A percentile compares a stretch with the other conserved stretches of the same genome.
Evolutionary conservation across 2,329 filamentous ascomycete species (phyloP).

Genomic region (Microdochium trichocladiopsis): DNA sequence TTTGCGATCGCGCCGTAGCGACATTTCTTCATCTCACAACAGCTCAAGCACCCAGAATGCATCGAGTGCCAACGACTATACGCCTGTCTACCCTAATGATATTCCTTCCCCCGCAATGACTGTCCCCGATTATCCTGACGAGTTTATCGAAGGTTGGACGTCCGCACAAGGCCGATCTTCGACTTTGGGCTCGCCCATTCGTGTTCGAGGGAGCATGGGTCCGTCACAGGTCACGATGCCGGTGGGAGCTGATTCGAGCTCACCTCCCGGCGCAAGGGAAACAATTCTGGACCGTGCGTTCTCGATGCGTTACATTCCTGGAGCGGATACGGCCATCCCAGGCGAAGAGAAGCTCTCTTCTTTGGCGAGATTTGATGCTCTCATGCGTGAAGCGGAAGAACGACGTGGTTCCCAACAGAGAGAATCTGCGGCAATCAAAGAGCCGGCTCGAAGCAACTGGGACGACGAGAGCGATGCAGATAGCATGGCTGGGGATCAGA

Average conservation of each 20-base stretch:
- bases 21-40: conserved; percentile 50
- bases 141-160: conserved; percentile 56
- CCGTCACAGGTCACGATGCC: conserved; percentile 33
- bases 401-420: conserved; percentile 34
- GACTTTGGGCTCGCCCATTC: conserved; percentile 47
- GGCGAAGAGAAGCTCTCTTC: conserved; percentile 60
- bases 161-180: conserved; percentile 52
- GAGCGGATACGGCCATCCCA: conserved; percentile 42
- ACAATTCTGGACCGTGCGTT: conserved; percentile 63
- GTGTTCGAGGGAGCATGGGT: conserved; percentile 46
- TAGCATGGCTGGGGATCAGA: conserved; percentile 27
- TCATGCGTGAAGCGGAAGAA: conserved; percentile 56
- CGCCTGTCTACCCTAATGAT: conserved; percentile 44
- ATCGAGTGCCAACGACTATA: conserved; percentile 42
- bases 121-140: conserved; percentile 42
- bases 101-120: conserved; percentile 49
- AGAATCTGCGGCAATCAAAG: conserved; percentile 19
- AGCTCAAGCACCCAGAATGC: conserved; percentile 39
- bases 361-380: conserved; percentile 56
- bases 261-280: conserved; percentile 49
- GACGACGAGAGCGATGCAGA: conserved; percentile 37
- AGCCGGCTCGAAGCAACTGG: conserved; percentile 37
- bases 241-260: conserved; percentile 33
- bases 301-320: conserved; percentile 55
- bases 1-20: conserved; percentile 54